Conservation (phyloP, 495 filamentous ascomycete genomes). For the Cryomyces antarcticus region DNA sequence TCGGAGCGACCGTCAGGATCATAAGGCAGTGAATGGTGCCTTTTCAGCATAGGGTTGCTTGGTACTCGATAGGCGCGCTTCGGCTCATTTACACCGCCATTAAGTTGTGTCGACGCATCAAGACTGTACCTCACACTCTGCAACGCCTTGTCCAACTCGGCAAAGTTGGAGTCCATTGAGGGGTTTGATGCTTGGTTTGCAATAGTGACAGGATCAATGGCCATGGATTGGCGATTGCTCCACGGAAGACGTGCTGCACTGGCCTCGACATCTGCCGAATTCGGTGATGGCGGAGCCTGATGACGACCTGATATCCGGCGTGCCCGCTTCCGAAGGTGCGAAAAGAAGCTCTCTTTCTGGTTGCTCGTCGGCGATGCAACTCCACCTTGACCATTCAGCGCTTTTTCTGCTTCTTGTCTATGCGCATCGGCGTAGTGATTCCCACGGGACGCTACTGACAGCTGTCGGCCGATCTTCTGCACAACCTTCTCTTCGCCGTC, state of each 20-base stretch:
- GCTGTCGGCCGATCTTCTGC: conserved; percentile 89
- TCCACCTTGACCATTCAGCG: conserved; percentile 62
- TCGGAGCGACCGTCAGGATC: conserved; percentile 38
- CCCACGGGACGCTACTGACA: conserved; percentile 85
- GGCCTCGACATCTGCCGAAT: conserved; percentile 69
- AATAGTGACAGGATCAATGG: conserved; percentile 40
- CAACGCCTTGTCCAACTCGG: conserved; percentile 61
- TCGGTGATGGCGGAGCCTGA: conserved; percentile 52
- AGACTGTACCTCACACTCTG: conserved; percentile 45
- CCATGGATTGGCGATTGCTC: conserved; percentile 68
- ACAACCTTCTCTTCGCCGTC: conserved; percentile 43
- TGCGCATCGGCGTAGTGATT: conserved; percentile 79
- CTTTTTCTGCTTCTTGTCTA: conserved; percentile 76
- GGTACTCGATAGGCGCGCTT: conserved; percentile 11
- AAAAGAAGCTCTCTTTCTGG: conserved; percentile 91
- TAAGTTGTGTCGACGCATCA: conserved; percentile 29
- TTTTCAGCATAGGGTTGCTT: conserved; percentile 26
- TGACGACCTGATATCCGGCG: conserved; percentile 81
- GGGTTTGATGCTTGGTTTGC: conserved; percentile 9
- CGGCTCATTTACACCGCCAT: conserved; percentile 1
- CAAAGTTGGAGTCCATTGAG: conserved; percentile 27
- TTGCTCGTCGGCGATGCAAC: conserved; percentile 41
- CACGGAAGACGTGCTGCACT: conserved; percentile 82
- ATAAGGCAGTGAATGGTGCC: conserved; percentile 60
- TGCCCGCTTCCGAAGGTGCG: conserved; percentile 85